These are phyloP conservation scores for Boletales sp. DNA, from an alignment of 768 basidiomycete species.

Conservation along the genomic window DNA sequence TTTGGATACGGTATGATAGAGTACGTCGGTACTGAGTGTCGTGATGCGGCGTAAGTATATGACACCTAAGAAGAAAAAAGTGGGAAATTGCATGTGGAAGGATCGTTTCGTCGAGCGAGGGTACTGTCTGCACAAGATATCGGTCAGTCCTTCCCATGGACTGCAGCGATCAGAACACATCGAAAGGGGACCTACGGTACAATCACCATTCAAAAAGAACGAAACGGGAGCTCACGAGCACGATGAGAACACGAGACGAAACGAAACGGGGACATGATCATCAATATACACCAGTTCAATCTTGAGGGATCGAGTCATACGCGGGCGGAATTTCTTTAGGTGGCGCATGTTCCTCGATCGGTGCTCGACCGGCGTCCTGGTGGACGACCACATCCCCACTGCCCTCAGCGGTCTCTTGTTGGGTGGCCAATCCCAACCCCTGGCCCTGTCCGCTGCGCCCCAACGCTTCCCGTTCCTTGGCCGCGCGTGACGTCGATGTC, in stretches of 20 bases:
- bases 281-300: conserved; percentile 1
- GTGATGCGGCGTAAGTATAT: too few species aligned
- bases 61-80: too few species aligned
- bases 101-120: too few species aligned
- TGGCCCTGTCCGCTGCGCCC: conserved; percentile 12
- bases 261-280: neutral
- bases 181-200: too few species aligned
- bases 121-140: too few species aligned
- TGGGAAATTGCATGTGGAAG: too few species aligned
- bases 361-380: conserved; percentile 25
- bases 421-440: conserved; percentile 20
- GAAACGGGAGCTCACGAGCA: too few species aligned
- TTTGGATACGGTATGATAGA: too few species aligned
- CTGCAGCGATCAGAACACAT: too few species aligned
- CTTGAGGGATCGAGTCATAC: conserved; percentile 25
- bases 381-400: conserved; percentile 25
- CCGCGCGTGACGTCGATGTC: conserved; percentile 2
- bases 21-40: too few species aligned
- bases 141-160: too few species aligned
- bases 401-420: conserved; percentile 18
- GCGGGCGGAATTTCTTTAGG: conserved; percentile 28
- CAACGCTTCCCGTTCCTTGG: conserved; percentile 26
- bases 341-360: conserved; percentile 11
- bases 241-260: neutral
- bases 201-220: too few species aligned